phyloP scores from a whole-genome alignment of 164 flowering plant species.

The Taxillus chinensis region DNA sequence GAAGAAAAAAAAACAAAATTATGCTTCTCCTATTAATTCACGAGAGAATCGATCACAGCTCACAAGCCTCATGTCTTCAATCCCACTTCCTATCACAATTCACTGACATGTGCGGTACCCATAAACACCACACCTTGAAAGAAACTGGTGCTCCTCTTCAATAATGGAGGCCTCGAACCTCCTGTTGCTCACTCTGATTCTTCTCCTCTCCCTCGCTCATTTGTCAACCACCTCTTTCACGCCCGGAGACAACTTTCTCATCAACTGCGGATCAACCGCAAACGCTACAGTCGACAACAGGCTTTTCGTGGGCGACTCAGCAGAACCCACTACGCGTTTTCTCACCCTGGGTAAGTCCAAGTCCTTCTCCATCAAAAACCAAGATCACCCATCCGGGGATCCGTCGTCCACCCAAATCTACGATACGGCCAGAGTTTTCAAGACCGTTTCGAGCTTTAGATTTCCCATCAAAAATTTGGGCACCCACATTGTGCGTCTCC shows the following conservation, averaged over 20 bases:
- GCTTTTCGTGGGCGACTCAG: conserved; percentile 31
- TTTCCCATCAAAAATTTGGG: conserved; percentile 33
- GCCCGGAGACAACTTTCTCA: conserved; percentile 32
- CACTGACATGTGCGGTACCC: too few species aligned
- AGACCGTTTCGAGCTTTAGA: conserved; percentile 23
- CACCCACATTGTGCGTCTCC: conserved; percentile 52
- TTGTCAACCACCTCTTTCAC: conserved; percentile 20
- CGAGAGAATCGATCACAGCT: too few species aligned
- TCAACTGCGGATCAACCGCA: conserved; percentile 36
- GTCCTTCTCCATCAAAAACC: conserved; percentile 23
- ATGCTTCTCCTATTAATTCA: too few species aligned
- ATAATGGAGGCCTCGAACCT: conserved; percentile 12
- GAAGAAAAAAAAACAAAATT: too few species aligned
- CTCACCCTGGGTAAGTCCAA: conserved; percentile 23
- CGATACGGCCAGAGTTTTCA: conserved; percentile 53
- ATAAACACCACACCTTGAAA: not conserved
- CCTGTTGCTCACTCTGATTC: conserved; percentile 11
- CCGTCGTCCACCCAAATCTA: conserved; percentile 20
- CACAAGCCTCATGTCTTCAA: too few species aligned
- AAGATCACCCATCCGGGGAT: conserved; percentile 18
- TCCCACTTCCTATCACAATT: too few species aligned
- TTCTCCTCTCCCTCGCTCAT: conserved; percentile 14
- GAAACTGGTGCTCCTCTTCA: not conserved
- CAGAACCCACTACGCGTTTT: conserved; percentile 17
- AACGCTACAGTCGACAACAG: conserved; percentile 19